Conservation (phyloP, 176 grass and related monocot genomes). For the Phyllostachys edulis region DNA sequence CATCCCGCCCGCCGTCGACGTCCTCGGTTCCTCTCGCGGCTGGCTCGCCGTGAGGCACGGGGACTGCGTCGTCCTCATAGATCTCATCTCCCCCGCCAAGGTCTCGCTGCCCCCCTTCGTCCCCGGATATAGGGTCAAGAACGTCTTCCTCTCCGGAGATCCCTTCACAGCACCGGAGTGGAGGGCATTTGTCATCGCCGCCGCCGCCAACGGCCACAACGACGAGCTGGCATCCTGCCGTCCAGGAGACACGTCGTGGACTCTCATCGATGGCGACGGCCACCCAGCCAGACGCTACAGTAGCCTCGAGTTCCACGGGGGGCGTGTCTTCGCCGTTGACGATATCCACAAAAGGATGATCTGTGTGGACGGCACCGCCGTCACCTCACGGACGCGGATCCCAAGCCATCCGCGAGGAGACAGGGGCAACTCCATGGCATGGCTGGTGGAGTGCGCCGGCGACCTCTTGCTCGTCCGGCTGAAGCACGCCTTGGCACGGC, state of each 20-base stretch:
- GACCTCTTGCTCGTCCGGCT: conserved; percentile 8
- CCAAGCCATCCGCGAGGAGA: background rate
- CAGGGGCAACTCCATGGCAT: background rate
- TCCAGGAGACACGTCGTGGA: background rate
- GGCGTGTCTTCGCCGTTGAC: background rate
- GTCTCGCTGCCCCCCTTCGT: background rate
- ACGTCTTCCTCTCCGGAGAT: conserved; percentile 25
- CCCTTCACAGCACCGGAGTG: background rate
- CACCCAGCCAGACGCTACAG: background rate
- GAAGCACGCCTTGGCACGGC: background rate
- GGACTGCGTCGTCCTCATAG: background rate
- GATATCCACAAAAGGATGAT: background rate
- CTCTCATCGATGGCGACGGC: background rate
- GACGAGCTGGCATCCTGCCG: conserved; percentile 1
- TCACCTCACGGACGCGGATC: background rate
- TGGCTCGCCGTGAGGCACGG: background rate
- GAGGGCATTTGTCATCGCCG: background rate
- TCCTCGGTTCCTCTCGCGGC: background rate
- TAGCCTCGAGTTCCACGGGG: conserved; percentile 3
- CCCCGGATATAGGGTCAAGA: background rate
- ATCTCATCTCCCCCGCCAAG: background rate
- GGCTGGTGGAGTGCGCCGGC: conserved; percentile 15
- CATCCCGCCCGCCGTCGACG: background rate
- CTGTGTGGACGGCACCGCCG: background rate
- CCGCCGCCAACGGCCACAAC: background rate